These are phyloP conservation scores for Thymus mandschuricus DNA, from an alignment of 257 asterid species.

Conservation along the genomic window DNA sequence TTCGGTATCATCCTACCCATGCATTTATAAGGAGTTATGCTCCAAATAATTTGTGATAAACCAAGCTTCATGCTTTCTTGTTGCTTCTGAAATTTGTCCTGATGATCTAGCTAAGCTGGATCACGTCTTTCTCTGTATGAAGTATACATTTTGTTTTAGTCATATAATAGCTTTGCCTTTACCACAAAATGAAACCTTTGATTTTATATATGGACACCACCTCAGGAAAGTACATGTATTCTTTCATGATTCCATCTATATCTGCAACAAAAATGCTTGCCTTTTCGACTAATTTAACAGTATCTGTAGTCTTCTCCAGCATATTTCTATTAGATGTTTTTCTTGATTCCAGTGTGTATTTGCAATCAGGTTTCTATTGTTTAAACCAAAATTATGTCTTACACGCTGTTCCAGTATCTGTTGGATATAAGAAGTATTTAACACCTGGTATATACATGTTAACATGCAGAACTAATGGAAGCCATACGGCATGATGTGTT, in stretches of 20 bases:
- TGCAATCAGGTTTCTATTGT: conserved; percentile 10
- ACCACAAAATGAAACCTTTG: conserved; percentile 7
- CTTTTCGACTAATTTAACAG: conserved; percentile 21
- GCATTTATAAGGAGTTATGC: conserved; percentile 8
- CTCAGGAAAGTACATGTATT: conserved; percentile 2
- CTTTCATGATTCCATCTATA: neutral
- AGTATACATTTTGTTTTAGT: conserved; percentile 13
- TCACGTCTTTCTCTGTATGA: neutral
- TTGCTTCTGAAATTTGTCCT: conserved; percentile 3
- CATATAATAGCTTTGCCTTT: conserved; percentile 12
- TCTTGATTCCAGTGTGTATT: conserved; percentile 11
- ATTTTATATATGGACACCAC: conserved; percentile 20
- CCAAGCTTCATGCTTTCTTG: neutral
- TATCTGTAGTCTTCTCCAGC: conserved; percentile 14
- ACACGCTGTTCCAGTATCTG: conserved; percentile 17
- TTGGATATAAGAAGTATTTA: conserved; percentile 26
- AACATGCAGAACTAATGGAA: conserved; percentile 77
- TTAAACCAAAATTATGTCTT: conserved; percentile 13
- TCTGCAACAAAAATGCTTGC: neutral
- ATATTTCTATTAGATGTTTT: conserved; percentile 12
- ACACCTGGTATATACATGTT: conserved; percentile 31
- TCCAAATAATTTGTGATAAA: neutral
- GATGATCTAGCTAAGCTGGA: conserved; percentile 10
- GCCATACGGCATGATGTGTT: conserved; percentile 80
- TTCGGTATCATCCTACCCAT: neutral